phyloP scores from a whole-genome alignment of 306 rosid species.

The Betula pendula region DNA sequence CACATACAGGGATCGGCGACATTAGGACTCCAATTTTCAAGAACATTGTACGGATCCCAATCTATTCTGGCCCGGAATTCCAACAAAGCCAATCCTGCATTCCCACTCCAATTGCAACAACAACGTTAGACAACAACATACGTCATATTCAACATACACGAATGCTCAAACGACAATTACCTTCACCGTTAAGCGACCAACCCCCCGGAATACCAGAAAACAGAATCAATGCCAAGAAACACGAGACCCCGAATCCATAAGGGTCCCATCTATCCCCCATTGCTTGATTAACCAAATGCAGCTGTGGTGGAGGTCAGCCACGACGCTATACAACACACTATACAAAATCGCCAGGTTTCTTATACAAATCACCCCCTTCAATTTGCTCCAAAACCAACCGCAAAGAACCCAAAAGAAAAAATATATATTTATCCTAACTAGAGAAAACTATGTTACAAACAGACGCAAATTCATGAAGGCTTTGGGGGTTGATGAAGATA shows the following conservation, averaged over 20 bases:
- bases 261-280: conserved; percentile 73
- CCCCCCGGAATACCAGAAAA: conserved; percentile 41
- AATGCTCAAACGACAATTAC: conserved; percentile 30
- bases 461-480: conserved; percentile 31
- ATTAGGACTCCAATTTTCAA: conserved; percentile 69
- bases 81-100: conserved; percentile 63
- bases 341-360: conserved; percentile 58
- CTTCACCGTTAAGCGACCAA: conserved; percentile 76
- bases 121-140: not conserved
- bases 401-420: not conserved
- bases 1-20: conserved; percentile 72
- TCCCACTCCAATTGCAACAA: conserved; percentile 27
- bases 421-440: conserved; percentile 45
- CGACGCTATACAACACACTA: conserved; percentile 38
- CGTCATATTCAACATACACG: not conserved
- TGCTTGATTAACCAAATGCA: conserved; percentile 56
- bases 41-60: conserved; percentile 59
- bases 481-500: conserved; percentile 31
- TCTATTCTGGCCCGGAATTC: conserved; percentile 55
- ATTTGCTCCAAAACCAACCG: conserved; percentile 22
- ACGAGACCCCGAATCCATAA: conserved; percentile 52
- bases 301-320: conserved; percentile 36
- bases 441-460: conserved; percentile 39
- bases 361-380: conserved; percentile 37
- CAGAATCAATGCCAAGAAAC: conserved; percentile 51